phyloP scores from a whole-genome alignment of 164 flowering plant species.

The Chimonanthus salicifolius region DNA sequence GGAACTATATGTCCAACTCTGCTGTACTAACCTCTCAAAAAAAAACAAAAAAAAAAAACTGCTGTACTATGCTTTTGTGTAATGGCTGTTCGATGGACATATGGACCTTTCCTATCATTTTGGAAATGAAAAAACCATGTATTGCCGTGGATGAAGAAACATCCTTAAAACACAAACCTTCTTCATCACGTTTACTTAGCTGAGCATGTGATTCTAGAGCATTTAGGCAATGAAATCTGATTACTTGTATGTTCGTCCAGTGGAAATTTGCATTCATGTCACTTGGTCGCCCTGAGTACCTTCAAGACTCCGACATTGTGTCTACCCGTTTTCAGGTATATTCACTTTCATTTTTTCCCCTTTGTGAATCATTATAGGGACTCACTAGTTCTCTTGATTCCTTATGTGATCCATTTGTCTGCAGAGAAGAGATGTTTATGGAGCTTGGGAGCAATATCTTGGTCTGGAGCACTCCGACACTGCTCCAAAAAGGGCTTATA shows the following conservation, averaged over 20 bases:
- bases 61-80: too few relatives aligned
- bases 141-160: background rate
- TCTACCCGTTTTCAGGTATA: constrained; percentile 83
- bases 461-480: constrained; percentile 92
- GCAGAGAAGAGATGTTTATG: constrained; percentile 93
- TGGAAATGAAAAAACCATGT: background rate
- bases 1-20: too few relatives aligned
- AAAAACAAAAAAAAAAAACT: too few relatives aligned
- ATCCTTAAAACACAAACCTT: background rate
- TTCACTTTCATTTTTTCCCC: background rate
- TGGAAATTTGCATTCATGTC: constrained; percentile 93
- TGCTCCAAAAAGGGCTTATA: constrained; percentile 81
- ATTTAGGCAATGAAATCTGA: background rate
- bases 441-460: constrained; percentile 98
- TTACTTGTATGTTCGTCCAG: constrained; percentile 29
- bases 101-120: background rate
- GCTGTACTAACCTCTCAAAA: too few relatives aligned
- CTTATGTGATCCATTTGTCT: background rate
- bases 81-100: background rate
- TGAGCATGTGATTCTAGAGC: background rate
- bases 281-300: constrained; percentile 84
- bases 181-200: background rate
- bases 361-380: background rate
- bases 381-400: background rate
- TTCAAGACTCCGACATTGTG: constrained; percentile 69